Evolutionary conservation across 371 early-diverging fungal genomes (phyloP).

Genomic region (Blyttiomyces sp.): DNA sequence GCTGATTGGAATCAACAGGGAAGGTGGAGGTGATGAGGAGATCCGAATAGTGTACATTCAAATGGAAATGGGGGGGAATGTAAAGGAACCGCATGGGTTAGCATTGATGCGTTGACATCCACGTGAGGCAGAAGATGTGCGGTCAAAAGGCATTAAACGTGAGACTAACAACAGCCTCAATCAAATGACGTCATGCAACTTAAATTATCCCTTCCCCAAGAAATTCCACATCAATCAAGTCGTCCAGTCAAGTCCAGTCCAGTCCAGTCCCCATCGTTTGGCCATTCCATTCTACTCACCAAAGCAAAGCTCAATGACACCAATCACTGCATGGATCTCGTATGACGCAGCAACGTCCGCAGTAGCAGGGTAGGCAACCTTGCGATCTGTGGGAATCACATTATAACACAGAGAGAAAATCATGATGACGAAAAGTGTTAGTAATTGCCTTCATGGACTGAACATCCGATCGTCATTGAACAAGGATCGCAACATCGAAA

Average conservation of each 20-base stretch:
- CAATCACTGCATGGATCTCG: constrained; percentile 31
- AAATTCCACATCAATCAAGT: no score
- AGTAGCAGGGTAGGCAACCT: neutral
- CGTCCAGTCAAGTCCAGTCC: neutral
- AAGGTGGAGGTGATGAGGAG: neutral
- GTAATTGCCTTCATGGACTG: neutral
- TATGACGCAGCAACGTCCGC: neutral
- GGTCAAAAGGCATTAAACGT: no score
- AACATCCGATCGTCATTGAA: neutral
- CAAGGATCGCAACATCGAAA: neutral
- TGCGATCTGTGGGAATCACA: neutral
- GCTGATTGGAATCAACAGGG: constrained; percentile 14
- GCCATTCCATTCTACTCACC: constrained; percentile 11
- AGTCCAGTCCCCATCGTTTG: neutral
- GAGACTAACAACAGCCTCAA: no score
- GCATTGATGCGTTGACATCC: no score
- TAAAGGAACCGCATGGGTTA: no score
- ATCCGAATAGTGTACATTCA: neutral
- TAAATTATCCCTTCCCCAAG: no score
- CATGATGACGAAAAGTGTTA: no score
- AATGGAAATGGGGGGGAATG: neutral
- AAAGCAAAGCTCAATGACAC: constrained; percentile 25
- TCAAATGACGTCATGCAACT: no score
- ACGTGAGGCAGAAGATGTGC: neutral
- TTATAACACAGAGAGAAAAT: neutral